phyloP scores from a whole-genome alignment of 164 flowering plant species.

The Aristolochia fimbriata region DNA sequence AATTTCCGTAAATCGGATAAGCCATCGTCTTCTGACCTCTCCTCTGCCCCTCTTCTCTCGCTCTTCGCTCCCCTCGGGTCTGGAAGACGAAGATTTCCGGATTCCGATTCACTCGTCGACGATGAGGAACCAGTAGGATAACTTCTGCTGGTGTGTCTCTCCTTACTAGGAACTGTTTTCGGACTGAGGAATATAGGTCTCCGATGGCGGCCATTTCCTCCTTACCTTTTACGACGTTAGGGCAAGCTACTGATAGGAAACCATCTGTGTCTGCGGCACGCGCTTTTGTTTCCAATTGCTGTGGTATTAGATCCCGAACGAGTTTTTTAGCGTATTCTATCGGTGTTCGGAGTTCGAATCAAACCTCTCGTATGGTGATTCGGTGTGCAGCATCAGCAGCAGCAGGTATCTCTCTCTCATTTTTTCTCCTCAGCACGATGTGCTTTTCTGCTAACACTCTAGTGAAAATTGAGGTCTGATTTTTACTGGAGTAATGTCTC shows the following conservation, averaged over 20 bases:
- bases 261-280: conserved; percentile 2
- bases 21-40: conserved; percentile 1
- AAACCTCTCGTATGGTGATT: conserved; percentile 19
- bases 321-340: conserved; percentile 7
- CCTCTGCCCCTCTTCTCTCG: background rate
- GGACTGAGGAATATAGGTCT: background rate
- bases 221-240: conserved; percentile 18
- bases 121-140: background rate
- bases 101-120: background rate
- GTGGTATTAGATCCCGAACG: conserved; percentile 9
- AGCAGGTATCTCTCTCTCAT: conserved; percentile 12
- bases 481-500: no score
- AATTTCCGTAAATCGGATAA: conserved; percentile 5
- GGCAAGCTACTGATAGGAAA: conserved; percentile 16
- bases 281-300: conserved; percentile 8
- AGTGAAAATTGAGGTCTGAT: no score
- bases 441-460: no score
- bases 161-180: no score
- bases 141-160: no score
- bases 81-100: background rate
- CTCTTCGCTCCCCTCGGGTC: background rate
- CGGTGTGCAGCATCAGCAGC: conserved; percentile 25
- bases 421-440: background rate
- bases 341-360: conserved; percentile 10
- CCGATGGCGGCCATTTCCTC: conserved; percentile 31